Evolutionary conservation across 371 early-diverging fungal species (phyloP).

Genomic region (Dichotomocladium elegans): DNA sequence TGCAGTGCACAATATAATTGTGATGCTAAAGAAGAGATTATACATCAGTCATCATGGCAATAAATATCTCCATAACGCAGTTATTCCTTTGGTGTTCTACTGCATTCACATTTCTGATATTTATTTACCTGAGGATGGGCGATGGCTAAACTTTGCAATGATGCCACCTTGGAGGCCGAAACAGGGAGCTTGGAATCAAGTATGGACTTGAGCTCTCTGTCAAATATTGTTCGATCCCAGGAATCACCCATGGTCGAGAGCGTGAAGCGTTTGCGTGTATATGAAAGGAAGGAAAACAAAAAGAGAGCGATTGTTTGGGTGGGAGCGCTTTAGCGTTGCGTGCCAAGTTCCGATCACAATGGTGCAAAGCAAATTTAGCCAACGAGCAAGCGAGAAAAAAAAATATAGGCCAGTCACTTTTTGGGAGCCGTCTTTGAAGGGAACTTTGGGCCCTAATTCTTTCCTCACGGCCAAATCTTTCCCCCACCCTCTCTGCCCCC

Average conservation of each 20-base stretch:
- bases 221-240: slow-evolving; percentile 54
- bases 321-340: background rate
- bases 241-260: slow-evolving; percentile 26
- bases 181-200: slow-evolving; percentile 53
- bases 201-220: slow-evolving; percentile 53
- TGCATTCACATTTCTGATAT: background rate
- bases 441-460: too few relatives aligned
- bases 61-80: background rate
- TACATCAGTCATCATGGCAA: background rate
- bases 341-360: background rate
- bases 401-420: background rate
- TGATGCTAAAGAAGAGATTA: slow-evolving; percentile 36
- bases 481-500: background rate
- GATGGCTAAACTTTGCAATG: slow-evolving; percentile 49
- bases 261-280: background rate
- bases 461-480: too few relatives aligned
- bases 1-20: slow-evolving; percentile 53
- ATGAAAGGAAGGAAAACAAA: background rate
- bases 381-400: too few relatives aligned
- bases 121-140: slow-evolving; percentile 51
- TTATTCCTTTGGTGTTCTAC: background rate
- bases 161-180: slow-evolving; percentile 60
- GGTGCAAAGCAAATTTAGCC: too few relatives aligned
- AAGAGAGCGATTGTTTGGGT: background rate
- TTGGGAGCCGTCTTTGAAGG: too few relatives aligned